Evolutionary conservation across 257 asterid species (phyloP), one percentile per base, ranked within the genome.

Genomic region (Gentiana dahurica): DNA sequence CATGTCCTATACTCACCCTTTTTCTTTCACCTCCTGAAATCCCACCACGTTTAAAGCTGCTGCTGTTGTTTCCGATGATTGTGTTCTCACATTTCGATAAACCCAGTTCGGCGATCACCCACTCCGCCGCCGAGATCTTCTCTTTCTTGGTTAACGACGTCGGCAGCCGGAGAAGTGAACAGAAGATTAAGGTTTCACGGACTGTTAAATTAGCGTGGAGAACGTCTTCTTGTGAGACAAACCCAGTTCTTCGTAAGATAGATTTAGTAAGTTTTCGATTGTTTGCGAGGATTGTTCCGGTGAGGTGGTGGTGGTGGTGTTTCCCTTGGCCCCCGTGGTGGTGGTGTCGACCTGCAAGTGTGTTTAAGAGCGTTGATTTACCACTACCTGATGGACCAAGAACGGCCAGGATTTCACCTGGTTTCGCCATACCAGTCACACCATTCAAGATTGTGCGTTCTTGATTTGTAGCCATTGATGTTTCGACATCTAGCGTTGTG

Each of bases 351-450:
- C 97, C 97, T 36, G 90, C 87, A 0, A 89, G 74, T 2, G 95
- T 82, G 74, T 86, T 89, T 0, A 89, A 71, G 11, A 89, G 79
- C 59, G 97, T 90, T 34, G 97, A 90, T 64, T 90, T 90, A 2
- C 97, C 97, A 58, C 97, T 86, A 7, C 95, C 97, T 12, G 97
- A 90, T 2, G 97, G 97, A 1, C 97, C 97, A 1, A 90, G 91
- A n/a, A 90, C 57, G 69, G 96, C 95, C 5, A 90, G 73, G 67
- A 84, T 69, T 56, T 73, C 70, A 4, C 97, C 97, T 4, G 97
- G 97, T 38, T 72, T 69, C 11, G 82, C 97, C 72, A 78, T 65
- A 43, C 97, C 97, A 1, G 95, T 86, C 59, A 90, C 79, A 7
- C 89, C 84, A 44, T 71, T 71, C 59, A 90, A 37, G 62, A 90